Conservation (phyloP, 306 rosid genomes). For the Acacia confusa region DNA sequence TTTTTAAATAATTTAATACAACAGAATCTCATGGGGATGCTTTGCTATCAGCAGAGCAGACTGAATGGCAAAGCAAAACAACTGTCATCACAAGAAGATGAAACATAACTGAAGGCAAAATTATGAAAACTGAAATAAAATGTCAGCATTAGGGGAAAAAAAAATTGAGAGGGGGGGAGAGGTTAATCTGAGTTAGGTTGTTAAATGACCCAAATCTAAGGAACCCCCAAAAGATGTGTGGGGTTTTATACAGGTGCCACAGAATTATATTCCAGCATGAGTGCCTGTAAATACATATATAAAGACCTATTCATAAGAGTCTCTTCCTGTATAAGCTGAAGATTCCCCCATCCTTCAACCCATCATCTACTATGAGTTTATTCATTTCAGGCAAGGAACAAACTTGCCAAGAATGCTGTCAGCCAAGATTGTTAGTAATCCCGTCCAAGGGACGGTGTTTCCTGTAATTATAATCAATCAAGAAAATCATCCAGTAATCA, state of each 20-base stretch:
- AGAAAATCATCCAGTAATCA: constrained; percentile 12
- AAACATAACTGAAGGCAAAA: constrained; percentile 4
- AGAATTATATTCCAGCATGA: constrained; percentile 25
- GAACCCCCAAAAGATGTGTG: constrained; percentile 33
- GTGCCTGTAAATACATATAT: constrained; percentile 19
- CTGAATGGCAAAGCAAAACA: neutral
- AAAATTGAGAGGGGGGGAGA: constrained; percentile 10
- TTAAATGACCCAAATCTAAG: constrained; percentile 37
- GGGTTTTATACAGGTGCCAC: constrained; percentile 35
- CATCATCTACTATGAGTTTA: constrained; percentile 21
- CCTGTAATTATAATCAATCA: constrained; percentile 46
- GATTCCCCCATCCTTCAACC: constrained; percentile 24
- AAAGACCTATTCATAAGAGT: constrained; percentile 15
- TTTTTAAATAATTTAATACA: neutral
- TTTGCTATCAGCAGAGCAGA: neutral
- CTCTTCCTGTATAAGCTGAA: constrained; percentile 23
- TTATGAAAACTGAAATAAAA: constrained; percentile 9
- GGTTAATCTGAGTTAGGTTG: constrained; percentile 29
- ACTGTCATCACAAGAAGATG: neutral
- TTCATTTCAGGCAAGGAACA: constrained; percentile 33
- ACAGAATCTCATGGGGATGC: neutral
- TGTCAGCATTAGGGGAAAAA: constrained; percentile 19
- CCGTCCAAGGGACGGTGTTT: constrained; percentile 77
- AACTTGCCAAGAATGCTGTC: constrained; percentile 27
- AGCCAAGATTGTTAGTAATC: constrained; percentile 54